Base-by-base conservation (phyloP, 2,329 filamentous ascomycete species). In the Ascochyta viciae-villosae region DNA sequence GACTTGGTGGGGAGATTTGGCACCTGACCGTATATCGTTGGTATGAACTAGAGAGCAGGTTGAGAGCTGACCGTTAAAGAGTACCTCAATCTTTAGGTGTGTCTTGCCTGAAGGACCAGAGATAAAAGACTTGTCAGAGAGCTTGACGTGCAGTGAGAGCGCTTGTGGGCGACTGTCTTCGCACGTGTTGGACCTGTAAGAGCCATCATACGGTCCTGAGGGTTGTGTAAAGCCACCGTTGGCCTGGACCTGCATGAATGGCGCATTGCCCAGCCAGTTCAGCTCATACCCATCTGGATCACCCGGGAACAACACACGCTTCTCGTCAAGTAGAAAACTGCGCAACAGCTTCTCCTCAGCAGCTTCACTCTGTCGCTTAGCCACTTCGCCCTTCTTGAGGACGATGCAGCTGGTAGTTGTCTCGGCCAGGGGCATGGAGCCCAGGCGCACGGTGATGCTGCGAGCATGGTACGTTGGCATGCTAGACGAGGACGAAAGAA, bases 41-140 rank as follows among this genome's bases (percentile, higher is more conserved):
- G 47, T 44, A 8, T 71, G 60, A 9, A 75, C 44, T 23, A 72
- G 63, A 6, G 60, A 55, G 33, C 71, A 75, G n/a, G 62, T 68
- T 4, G 72, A 71, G 7, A 82, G 68, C 27, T 74, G 64, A 34
- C 81, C 80, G 50, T 82, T 82, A 63, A 80, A 69, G 60, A 79
- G 78, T 4, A 82, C 74, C n/a, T 82, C 80, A 39, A 81, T 73
- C 62, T 80, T 81, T 46, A 82, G 54, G 31, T 78, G 73, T 19
- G 70, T 68, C n/a, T 61, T 62, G 23, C 51, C 61, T 10, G 48
- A 57, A 33, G 70, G 60, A 19, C 64, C 60, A n/a, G 54, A 61
- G 2, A 66, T 22, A 42, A 75, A 76, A 0, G 74, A 62, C 46
- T 71, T 67, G 8, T 71, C 58, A 6, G 64, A 68, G 13, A 78